Percentiles rank a stretch among this genome's conserved stretches.
These are phyloP conservation scores for Pseudozyma thailandica DNA, from an alignment of 1,284 basidiomycete species.

Conservation along the genomic window DNA sequence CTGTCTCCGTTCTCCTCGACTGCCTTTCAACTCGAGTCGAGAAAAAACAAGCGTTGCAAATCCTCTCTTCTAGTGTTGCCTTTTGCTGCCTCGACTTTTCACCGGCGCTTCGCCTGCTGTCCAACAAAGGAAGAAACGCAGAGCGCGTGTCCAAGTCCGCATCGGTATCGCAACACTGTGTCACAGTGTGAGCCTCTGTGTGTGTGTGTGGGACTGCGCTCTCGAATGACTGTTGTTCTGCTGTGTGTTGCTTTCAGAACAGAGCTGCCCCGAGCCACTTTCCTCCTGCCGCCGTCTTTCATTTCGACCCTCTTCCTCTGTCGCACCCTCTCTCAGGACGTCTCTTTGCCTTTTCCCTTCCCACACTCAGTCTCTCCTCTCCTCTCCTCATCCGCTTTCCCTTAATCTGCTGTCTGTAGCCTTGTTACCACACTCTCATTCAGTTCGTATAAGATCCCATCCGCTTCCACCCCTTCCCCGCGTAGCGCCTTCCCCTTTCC, in stretches of 20 bases:
- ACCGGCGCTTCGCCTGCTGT: neutral
- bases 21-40: no score
- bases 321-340: neutral
- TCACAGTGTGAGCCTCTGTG: neutral
- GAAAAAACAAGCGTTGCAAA: conserved; percentile 18
- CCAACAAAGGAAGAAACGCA: no score
- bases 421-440: conserved; percentile 13
- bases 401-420: conserved; percentile 1
- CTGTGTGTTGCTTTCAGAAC: conserved; percentile 24
- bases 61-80: conserved; percentile 16
- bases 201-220: conserved; percentile 16
- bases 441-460: conserved; percentile 29
- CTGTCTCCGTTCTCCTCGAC: no score
- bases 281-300: conserved; percentile 6
- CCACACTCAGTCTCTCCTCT: conserved; percentile 1
- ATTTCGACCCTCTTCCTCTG: conserved; percentile 7
- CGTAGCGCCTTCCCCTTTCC: conserved; percentile 15
- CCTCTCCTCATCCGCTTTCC: neutral
- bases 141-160: conserved; percentile 28
- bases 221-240: conserved; percentile 6
- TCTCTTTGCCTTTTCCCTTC: conserved; percentile 3
- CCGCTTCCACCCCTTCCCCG: conserved; percentile 16
- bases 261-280: conserved; percentile 8
- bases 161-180: conserved; percentile 12
- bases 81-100: conserved; percentile 7